Evolutionary conservation across 768 basidiomycete genomes (phyloP), one percentile per base, ranked within the genome.

Genomic region (Mycena polygramma): DNA sequence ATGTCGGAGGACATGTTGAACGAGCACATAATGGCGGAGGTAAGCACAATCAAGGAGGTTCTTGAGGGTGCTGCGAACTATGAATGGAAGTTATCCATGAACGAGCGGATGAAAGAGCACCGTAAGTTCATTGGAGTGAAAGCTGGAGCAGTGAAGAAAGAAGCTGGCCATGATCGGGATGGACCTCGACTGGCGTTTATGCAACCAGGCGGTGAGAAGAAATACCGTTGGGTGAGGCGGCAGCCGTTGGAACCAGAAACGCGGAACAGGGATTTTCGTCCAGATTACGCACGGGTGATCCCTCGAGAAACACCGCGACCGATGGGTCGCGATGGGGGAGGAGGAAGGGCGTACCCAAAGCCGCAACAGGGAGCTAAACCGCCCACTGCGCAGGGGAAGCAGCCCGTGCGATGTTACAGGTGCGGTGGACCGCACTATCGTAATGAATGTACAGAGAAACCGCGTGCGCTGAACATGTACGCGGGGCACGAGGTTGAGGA

Each of bases 231-330:
- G 30, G 30, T 30, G 2, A 30, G 6, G 6, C 30, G 30, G 6
- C 30, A 30, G 39, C n/a, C n/a, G n/a, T 20, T 39, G 36, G 67
- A 87, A 70, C 0, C 86, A 3, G 30, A 30, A 70, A n/a, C 85
- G 73, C 20, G 85, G 35, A 49, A 52, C n/a, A 13, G 60, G 20
- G 35, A 24, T 4, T 36, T 1, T 15, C 17, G 6, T 14, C 17
- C 15, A 14, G 7, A n/a, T n/a, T 10, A 49, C 30, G 30, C 30
- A 30, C 30, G 30, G 30, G 30, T 30, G 30, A 30, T 30, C 6
- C 30, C 30, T 30, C 30, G 30, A 30, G 30, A 30, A 30, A 30
- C 30, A 61, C 8, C 51, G 20, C 37, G 39, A 54, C 52, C 62
- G 1, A 20, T 24, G 20, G 62, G 51, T 54, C 52, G n/a, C 30